Percentiles rank a stretch among this genome's conserved stretches.
These are phyloP conservation scores for Stagonosporopsis cucurbitacearum DNA, from an alignment of 2,329 filamentous ascomycete genomes.

Conservation along the genomic window DNA sequence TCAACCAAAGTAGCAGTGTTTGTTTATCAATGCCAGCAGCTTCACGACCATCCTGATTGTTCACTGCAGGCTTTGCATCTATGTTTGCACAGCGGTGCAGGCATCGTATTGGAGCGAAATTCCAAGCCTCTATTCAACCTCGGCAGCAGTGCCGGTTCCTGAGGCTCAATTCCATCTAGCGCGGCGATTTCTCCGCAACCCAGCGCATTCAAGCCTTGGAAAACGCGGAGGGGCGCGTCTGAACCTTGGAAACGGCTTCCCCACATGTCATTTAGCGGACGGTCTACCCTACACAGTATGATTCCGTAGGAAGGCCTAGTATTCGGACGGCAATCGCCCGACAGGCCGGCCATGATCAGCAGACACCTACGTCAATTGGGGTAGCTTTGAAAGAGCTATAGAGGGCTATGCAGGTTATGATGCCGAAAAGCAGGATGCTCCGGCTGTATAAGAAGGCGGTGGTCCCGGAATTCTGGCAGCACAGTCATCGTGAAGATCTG, in stretches of 20 bases:
- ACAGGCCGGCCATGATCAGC: conserved; percentile 28
- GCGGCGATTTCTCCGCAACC: conserved; percentile 15
- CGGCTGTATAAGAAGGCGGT: conserved; percentile 5
- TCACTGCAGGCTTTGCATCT: neutral
- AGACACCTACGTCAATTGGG: conserved; percentile 20
- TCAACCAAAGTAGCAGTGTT: neutral
- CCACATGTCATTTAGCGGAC: conserved; percentile 7
- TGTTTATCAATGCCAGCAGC: too few relatives aligned
- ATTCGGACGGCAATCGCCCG: conserved; percentile 33
- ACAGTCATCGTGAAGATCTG: conserved; percentile 4
- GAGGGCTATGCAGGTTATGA: conserved; percentile 10
- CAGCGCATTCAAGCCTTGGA: neutral
- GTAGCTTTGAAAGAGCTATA: conserved; percentile 21
- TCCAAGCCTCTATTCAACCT: conserved; percentile 1
- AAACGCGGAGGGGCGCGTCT: conserved; percentile 4
- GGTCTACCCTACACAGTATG: conserved; percentile 11
- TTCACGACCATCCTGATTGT: neutral
- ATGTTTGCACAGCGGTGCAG: neutral
- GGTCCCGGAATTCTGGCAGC: conserved; percentile 14
- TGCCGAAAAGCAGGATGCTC: conserved; percentile 2
- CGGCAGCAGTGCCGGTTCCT: conserved; percentile 15
- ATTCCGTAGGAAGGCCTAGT: neutral
- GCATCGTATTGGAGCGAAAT: neutral
- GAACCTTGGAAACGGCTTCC: conserved; percentile 6
- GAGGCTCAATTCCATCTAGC: conserved; percentile 16